Evolutionary conservation across 2,329 filamentous ascomycete genomes (phyloP), one percentile per base, ranked within the genome.

Genomic region (Chrysosporium keratinophilum): DNA sequence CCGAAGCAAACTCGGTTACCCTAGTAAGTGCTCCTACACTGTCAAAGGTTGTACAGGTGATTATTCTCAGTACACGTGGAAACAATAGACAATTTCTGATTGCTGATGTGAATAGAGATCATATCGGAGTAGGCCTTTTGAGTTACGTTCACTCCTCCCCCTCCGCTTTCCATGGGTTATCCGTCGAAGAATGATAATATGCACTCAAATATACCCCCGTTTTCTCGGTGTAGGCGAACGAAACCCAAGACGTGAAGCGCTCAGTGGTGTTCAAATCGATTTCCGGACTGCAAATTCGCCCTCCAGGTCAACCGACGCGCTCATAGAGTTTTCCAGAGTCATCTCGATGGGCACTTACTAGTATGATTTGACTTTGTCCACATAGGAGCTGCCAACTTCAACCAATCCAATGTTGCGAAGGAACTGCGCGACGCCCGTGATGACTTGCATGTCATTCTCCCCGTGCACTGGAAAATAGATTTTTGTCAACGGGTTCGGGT

Each of bases 201-300:
- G 12, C 12, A 28, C 48, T 55, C 33, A 52, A 1, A 34, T 55
- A 55, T 4, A 55, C 54, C 3, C 54, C 54, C 10, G 48, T 52
- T 35, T 55, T 55, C 23, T 55, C 54, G 7, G 48, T 55, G 47
- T 52, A 55, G 2, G 49, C 43, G 20, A 48, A 55, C 14, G 54
- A 55, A n/a, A 55, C 12, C 54, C 54, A 55, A 1, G 54, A 52
- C n/a, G 34, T 47, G 3, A 55, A 34, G 5, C 48, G 41, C 1
- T 39, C 33, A 2, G 49, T 55, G 3, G 7, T 40, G 34, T 28
- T 43, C 4, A 55, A 19, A 20, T 55, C 54, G 3, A 34, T n/a
- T 5, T 48, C 42, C 6, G 54, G 54, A 19, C 54, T 55, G n/a
- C 33, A 19, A 20, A n/a, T n/a, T n/a, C n/a, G n/a, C n/a, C n/a